These are phyloP conservation scores for Geotrichum ghanense DNA, from an alignment of 805 yeast genomes.

Conservation along the genomic window DNA sequence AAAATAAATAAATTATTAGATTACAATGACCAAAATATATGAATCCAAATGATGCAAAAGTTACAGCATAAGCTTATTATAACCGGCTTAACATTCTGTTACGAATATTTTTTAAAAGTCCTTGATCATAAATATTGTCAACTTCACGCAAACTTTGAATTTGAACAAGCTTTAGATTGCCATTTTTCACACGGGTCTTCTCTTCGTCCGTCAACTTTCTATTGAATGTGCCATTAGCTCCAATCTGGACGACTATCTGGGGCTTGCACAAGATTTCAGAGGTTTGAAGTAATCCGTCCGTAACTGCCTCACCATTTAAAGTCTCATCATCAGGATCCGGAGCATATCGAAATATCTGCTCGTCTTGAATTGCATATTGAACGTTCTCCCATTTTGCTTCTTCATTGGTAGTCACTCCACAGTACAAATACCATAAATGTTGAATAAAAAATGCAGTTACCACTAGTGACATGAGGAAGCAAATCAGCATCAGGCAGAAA, in stretches of 20 bases:
- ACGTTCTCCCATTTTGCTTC: conserved; percentile 59
- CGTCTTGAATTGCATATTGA: conserved; percentile 37
- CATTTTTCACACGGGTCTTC: conserved; percentile 14
- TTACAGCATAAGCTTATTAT: too few species aligned
- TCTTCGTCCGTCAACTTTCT: conserved; percentile 22
- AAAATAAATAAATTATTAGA: too few species aligned
- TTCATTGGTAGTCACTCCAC: conserved; percentile 72
- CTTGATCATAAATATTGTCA: conserved; percentile 28
- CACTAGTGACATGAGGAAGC: conserved; percentile 34
- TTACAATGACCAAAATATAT: too few species aligned
- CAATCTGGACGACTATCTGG: conserved; percentile 18
- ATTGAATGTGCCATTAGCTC: conserved; percentile 12
- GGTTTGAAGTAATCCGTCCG: neutral
- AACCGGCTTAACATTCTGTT: neutral
- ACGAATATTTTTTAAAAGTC: conserved; percentile 19
- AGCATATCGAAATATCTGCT: conserved; percentile 26
- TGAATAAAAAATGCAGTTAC: conserved; percentile 32
- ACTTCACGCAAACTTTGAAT: conserved; percentile 23
- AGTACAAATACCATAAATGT: conserved; percentile 40
- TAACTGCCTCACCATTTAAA: neutral
- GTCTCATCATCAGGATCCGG: neutral
- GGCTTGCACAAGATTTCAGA: neutral
- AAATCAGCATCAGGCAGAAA: conserved; percentile 31
- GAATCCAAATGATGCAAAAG: too few species aligned
- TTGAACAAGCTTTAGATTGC: conserved; percentile 12